Evolutionary conservation across 2,329 filamentous ascomycete genomes (phyloP), one percentile per base, ranked within the genome.

Genomic region (Paecilomyces sp.): DNA sequence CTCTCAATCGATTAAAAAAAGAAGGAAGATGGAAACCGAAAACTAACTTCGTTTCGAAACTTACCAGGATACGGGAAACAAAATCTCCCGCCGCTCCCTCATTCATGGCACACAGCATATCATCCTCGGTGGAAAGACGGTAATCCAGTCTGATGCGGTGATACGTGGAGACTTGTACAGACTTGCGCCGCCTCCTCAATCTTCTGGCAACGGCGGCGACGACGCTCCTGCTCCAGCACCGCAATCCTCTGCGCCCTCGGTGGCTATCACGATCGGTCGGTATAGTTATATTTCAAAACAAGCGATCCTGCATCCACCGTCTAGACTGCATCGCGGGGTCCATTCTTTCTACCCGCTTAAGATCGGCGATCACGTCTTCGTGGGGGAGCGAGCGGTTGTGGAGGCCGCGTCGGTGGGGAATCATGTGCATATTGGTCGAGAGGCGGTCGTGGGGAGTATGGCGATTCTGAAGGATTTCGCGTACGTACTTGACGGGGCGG

Each of bases 41-140:
- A 1, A 5, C 52, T 57, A 57, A 57, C 6, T 33, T 12, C 31
- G 31, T 33, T 33, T 36, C 18, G 18, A 25, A 30, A 58, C 22
- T 54, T 50, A 51, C 18, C 66, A 96, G 92, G 93, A 97, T 78
- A 96, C 92, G 2, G 94, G 94, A 66, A 99, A 99, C 84, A 97
- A 97, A 80, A 94, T 99, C 69, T 93, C 92, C 47, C 91, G 94
- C 66, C 91, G 91, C 67, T 90, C 91, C 63, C 88, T 89, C 72
- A 91, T 99, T 67, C 90, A 96, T 70, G 94, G 94, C 69, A 97
- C 93, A 24, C 92, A 96, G 68, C 96, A 97, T 78, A 97, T 99
- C 77, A 96, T 96, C 76, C 88, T 99, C 1, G 94, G 92, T 67
- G 94, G 94, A 64, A 96, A 91, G 77, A 96, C 92, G 0, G 91